Base-by-base conservation (phyloP, 164 flowering plant species). In the Brasenia schreberi region DNA sequence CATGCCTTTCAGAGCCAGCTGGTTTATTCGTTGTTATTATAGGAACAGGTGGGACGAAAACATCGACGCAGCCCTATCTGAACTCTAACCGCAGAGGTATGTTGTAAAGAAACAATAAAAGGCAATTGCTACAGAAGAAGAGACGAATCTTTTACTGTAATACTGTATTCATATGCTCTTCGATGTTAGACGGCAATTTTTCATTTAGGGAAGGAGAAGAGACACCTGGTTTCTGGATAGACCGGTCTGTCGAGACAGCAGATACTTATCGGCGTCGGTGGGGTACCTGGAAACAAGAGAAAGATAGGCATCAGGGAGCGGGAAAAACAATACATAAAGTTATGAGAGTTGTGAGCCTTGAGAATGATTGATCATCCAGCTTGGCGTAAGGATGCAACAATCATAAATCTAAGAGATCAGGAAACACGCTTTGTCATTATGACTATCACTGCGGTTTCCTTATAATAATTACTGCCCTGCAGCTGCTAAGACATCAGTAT, bases 221-320 rank as follows among this genome's bases (percentile, higher is more conserved):
- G 43, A 64, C 19, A 81, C 84, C 84, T 81, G 84, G 60, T 74
- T 79, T 75, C 81, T 77, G 19, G 84, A 77, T 71, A 81, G 69
- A 61, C 84, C 81, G 64, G 84, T 81, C 82, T 81, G 84, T 44
- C 82, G 75, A 3, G 84, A 72, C 66, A 81, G 73, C 77, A 81
- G 76, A 74, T 77, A 82, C 75, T 81, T 81, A 74, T 81, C 84
- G 64, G 80, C 82, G 70, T 81, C 84, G 62, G 80, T 81, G 23
- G 84, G 84, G 74, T 81, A 81, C 77, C 83, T 78, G 80, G 60
- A 49, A 49, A 67, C 67, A 62, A 9, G 62, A 49, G 56, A 49
- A 14, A 49, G 56, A 9, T 49, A 9, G 14, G 53, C 53, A 49
- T 49, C 53, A 49, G 14, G 39, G 39, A 1, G 39, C 53, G 53